Percentiles rank a stretch among this genome's conserved stretches.
These are phyloP conservation scores for Didymella keratinophila DNA, from an alignment of 2,329 filamentous ascomycete genomes.

Conservation along the genomic window DNA sequence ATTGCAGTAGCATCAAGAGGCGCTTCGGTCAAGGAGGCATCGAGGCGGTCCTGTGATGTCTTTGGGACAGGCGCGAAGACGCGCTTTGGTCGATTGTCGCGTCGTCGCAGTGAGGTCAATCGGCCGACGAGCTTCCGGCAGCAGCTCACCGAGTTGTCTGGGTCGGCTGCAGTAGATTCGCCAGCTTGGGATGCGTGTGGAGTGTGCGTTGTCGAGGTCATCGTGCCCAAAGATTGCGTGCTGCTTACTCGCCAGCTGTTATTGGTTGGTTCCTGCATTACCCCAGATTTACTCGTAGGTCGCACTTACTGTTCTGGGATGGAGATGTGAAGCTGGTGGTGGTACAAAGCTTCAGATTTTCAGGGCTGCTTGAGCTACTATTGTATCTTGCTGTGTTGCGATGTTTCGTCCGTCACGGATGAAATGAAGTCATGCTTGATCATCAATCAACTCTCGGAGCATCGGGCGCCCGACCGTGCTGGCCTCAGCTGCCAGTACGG, in stretches of 20 bases:
- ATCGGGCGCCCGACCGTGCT: constrained; percentile 5
- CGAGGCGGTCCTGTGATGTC: constrained; percentile 41
- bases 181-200: constrained; percentile 11
- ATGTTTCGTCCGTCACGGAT: constrained; percentile 11
- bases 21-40: constrained; percentile 42
- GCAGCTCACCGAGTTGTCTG: constrained; percentile 16
- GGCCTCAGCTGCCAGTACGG: neutral
- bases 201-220: constrained; percentile 29
- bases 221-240: constrained; percentile 39
- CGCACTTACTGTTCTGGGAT: constrained; percentile 20
- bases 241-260: constrained; percentile 30
- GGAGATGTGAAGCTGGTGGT: neutral
- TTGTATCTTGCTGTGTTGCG: constrained; percentile 3
- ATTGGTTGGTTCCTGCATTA: constrained; percentile 33
- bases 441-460: constrained; percentile 9
- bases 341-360: neutral
- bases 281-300: constrained; percentile 1
- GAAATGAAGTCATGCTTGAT: constrained; percentile 17
- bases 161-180: constrained; percentile 11
- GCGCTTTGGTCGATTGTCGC: constrained; percentile 16
- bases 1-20: constrained; percentile 33
- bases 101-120: constrained; percentile 20
- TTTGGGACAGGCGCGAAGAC: constrained; percentile 30
- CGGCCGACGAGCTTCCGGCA: constrained; percentile 22
- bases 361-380: neutral